A percentile compares a stretch with the other conserved stretches of the same genome.
Conservation (phyloP, 208 protist genomes). For the Wallacemonas sp. region DNA sequence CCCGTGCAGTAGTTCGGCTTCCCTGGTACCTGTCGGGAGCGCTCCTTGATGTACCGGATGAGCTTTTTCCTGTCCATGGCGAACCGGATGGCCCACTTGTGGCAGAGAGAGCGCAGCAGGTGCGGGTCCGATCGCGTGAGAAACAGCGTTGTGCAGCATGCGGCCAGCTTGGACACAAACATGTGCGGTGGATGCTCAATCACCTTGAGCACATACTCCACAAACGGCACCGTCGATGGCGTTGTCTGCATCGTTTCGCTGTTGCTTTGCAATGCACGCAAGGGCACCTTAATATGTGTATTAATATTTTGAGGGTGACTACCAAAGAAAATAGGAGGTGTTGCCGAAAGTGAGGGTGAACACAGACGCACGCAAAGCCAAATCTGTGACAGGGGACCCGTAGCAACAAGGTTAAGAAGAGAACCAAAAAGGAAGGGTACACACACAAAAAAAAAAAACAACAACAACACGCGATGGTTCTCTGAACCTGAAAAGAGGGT, state of each 20-base stretch:
- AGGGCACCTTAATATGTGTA: no score
- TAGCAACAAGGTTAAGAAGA: background rate
- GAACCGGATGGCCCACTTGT: slow-evolving; percentile 84
- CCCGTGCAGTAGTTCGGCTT: background rate
- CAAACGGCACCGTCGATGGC: slow-evolving; percentile 69
- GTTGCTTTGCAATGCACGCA: no score
- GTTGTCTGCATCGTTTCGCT: slow-evolving; percentile 49
- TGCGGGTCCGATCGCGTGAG: slow-evolving; percentile 75
- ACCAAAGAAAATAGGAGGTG: no score
- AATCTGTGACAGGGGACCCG: background rate
- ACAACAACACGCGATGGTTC: slow-evolving; percentile 13
- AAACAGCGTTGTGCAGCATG: slow-evolving; percentile 81
- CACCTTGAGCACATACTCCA: slow-evolving; percentile 81
- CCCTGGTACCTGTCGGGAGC: background rate
- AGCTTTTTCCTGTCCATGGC: slow-evolving; percentile 50
- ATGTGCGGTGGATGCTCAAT: slow-evolving; percentile 81
- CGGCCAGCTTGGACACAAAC: slow-evolving; percentile 82
- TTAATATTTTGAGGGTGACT: no score
- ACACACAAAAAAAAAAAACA: background rate
- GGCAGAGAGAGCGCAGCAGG: slow-evolving; percentile 54
- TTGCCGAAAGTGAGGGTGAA: no score
- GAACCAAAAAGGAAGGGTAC: background rate
- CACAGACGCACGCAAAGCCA: no score
- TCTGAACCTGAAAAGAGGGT: no score
- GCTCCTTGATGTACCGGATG: slow-evolving; percentile 38